Conservation (phyloP, 164 flowering plant genomes). For the Macadamia integrifolia region DNA sequence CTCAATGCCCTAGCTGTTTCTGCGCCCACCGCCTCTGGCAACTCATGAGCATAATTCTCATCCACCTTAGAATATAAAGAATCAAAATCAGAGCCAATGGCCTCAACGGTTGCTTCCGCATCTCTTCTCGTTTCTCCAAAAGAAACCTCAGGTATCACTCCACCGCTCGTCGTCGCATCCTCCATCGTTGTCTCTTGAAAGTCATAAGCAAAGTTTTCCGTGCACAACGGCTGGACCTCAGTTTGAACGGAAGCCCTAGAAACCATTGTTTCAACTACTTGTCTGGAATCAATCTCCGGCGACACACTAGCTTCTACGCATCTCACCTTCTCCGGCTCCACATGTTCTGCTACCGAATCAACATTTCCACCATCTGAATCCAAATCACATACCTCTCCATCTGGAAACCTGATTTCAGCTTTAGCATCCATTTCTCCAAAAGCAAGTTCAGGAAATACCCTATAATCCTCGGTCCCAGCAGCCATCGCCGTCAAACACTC, state of each 20-base stretch:
- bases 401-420: no score
- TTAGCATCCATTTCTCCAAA: no score
- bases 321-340: no score
- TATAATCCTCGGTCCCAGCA: conserved; percentile 11
- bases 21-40: conserved; percentile 11
- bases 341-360: no score
- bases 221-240: background rate
- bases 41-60: conserved; percentile 6
- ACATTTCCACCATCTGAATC: no score
- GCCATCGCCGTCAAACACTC: background rate
- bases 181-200: background rate
- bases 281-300: background rate
- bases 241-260: background rate
- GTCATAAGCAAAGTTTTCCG: background rate
- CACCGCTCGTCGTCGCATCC: background rate
- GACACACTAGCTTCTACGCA: no score
- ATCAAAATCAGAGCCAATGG: background rate
- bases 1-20: conserved; percentile 3
- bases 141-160: background rate
- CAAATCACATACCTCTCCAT: no score
- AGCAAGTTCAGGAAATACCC: conserved; percentile 5
- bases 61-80: conserved; percentile 8
- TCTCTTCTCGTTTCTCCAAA: conserved; percentile 3
- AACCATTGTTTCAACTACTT: background rate
- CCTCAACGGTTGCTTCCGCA: background rate